Evolutionary conservation across 306 rosid genomes (phyloP).

Genomic region (Lathyrus oleraceus): DNA sequence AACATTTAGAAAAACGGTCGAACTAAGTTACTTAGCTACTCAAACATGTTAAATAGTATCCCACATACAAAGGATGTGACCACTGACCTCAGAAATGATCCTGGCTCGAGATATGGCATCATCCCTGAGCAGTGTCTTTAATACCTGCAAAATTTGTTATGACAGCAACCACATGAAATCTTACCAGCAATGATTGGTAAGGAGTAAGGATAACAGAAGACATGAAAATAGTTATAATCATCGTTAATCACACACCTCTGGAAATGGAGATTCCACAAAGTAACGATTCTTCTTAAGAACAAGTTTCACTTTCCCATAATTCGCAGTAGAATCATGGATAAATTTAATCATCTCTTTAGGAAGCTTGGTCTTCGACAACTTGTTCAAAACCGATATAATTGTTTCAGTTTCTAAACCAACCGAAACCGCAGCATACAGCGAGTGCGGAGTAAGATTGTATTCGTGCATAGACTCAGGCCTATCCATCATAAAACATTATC

Average conservation of each 20-base stretch:
- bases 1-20: not conserved
- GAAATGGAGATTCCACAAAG: conserved; percentile 87
- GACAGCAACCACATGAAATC: conserved; percentile 25
- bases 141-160: conserved; percentile 57
- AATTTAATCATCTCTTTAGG: conserved; percentile 92
- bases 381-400: conserved; percentile 69
- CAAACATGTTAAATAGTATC: conserved; percentile 7
- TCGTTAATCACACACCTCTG: conserved; percentile 55
- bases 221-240: not conserved
- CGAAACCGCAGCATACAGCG: conserved; percentile 91
- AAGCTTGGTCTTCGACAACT: conserved; percentile 92
- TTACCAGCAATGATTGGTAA: conserved; percentile 9
- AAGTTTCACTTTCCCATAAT: conserved; percentile 96
- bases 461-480: conserved; percentile 99
- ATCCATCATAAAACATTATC: conserved; percentile 31
- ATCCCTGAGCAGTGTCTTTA: conserved; percentile 87
- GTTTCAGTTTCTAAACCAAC: conserved; percentile 94
- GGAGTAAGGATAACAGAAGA: conserved; percentile 10
- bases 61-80: conserved; percentile 8
- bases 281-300: conserved; percentile 93
- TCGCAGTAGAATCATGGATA: conserved; percentile 81
- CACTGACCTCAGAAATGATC: conserved; percentile 71
- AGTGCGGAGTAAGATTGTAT: conserved; percentile 91
- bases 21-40: conserved; percentile 17
- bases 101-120: conserved; percentile 72